Evolutionary conservation across 345 rosid species (phyloP).

Genomic region (Gossypium raimondii): DNA sequence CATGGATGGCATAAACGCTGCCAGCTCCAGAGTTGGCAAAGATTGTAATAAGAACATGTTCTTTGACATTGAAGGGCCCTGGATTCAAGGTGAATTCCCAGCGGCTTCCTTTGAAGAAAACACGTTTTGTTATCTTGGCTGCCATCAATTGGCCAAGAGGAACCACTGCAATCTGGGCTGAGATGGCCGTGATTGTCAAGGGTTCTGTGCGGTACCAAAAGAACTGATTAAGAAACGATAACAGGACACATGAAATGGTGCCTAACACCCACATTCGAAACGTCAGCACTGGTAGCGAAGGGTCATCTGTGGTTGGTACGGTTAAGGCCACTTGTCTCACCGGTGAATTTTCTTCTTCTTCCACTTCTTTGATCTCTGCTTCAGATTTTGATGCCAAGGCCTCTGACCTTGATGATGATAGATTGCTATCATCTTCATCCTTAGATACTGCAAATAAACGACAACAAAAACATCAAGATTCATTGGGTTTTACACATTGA

Average conservation of each 20-base stretch:
- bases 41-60: conserved; percentile 88
- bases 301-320: conserved; percentile 79
- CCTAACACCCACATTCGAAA: conserved; percentile 97
- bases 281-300: conserved; percentile 78
- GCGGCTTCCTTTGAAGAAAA: conserved; percentile 57
- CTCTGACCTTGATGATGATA: conserved; percentile 15
- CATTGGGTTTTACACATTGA: neutral
- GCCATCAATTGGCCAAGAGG: conserved; percentile 95
- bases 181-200: conserved; percentile 82
- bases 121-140: conserved; percentile 56
- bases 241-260: conserved; percentile 56
- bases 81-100: conserved; percentile 88
- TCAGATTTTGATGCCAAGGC: conserved; percentile 5
- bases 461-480: neutral
- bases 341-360: conserved; percentile 54
- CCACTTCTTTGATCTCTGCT: conserved; percentile 12
- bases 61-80: conserved; percentile 94
- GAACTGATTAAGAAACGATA: conserved; percentile 92
- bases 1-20: conserved; percentile 76
- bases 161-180: conserved; percentile 92
- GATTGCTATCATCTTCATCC: conserved; percentile 8
- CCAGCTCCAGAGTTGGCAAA: conserved; percentile 98
- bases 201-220: conserved; percentile 97
- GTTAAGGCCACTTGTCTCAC: conserved; percentile 87
- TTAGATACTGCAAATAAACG: conserved; percentile 24